A percentile compares a stretch with the other conserved stretches of the same genome.
These are phyloP conservation scores for Colletotrichum brevisporum DNA, from an alignment of 2,329 filamentous ascomycete species.

Conservation along the genomic window DNA sequence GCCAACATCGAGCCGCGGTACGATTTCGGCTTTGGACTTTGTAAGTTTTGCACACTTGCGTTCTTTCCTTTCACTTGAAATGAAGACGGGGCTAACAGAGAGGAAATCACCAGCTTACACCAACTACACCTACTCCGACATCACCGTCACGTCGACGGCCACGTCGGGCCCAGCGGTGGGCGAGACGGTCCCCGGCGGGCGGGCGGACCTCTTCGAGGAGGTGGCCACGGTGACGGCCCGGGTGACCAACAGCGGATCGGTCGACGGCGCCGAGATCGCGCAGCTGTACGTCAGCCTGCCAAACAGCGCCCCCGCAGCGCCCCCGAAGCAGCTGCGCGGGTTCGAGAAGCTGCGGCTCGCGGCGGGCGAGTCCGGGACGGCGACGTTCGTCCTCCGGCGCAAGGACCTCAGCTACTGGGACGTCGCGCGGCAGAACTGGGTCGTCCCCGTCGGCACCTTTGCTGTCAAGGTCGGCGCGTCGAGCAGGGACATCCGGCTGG, in stretches of 20 bases:
- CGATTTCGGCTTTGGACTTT: slow-evolving; percentile 75
- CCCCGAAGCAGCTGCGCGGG: slow-evolving; percentile 73
- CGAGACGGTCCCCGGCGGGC: slow-evolving; percentile 58
- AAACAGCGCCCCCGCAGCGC: slow-evolving; percentile 53
- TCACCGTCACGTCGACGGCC: slow-evolving; percentile 57
- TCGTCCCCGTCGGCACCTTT: slow-evolving; percentile 61
- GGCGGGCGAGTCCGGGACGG: slow-evolving; percentile 60
- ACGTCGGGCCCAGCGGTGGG: slow-evolving; percentile 57
- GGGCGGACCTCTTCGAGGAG: slow-evolving; percentile 60
- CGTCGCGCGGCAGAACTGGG: slow-evolving; percentile 71
- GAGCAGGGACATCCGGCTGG: slow-evolving; percentile 60
- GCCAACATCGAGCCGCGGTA: slow-evolving; percentile 70
- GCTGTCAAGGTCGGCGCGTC: slow-evolving; percentile 60
- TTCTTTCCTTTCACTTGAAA: background rate
- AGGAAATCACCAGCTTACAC: slow-evolving; percentile 69
- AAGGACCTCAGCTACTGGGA: slow-evolving; percentile 79
- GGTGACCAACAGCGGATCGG: slow-evolving; percentile 74
- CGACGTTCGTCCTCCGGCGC: slow-evolving; percentile 69
- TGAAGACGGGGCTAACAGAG: background rate
- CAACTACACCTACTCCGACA: slow-evolving; percentile 71
- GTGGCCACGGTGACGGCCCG: slow-evolving; percentile 68
- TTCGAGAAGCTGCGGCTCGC: slow-evolving; percentile 74
- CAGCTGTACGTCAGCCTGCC: slow-evolving; percentile 71
- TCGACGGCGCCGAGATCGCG: slow-evolving; percentile 74
- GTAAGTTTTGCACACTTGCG: slow-evolving; percentile 48